These are phyloP conservation scores for Suillus bovinus DNA, from an alignment of 768 basidiomycete genomes.

Conservation along the genomic window DNA sequence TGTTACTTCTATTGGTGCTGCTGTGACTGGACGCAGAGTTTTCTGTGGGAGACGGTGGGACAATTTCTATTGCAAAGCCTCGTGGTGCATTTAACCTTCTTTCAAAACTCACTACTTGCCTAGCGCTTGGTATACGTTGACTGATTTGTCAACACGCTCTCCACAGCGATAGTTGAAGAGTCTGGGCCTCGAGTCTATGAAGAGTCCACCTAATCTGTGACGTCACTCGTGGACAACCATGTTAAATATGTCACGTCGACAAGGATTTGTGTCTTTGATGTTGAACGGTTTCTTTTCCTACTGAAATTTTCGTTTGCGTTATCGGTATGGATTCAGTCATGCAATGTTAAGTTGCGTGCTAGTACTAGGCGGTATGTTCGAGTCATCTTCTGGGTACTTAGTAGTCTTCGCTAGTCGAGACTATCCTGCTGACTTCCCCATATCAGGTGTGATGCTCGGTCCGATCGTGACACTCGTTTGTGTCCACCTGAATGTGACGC, in stretches of 20 bases:
- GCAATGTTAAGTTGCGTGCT: neutral
- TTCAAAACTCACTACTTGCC: neutral
- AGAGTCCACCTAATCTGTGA: neutral
- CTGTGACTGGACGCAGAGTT: neutral
- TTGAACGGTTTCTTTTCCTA: neutral
- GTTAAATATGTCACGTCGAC: neutral
- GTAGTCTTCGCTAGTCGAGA: neutral
- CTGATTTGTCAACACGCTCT: neutral
- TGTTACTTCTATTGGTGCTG: neutral
- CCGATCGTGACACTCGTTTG: too few relatives aligned
- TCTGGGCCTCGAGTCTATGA: too few relatives aligned
- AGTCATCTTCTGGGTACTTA: neutral
- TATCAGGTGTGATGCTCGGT: too few relatives aligned
- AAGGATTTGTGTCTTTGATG: neutral
- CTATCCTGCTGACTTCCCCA: neutral
- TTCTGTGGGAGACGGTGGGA: neutral
- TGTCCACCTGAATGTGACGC: too few relatives aligned
- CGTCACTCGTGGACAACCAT: neutral
- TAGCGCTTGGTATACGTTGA: neutral
- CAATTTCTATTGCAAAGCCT: neutral
- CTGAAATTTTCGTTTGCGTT: neutral
- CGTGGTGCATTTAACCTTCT: neutral
- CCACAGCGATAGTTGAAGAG: neutral
- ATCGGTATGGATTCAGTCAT: neutral
- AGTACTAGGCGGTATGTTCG: neutral